Base-by-base conservation (phyloP, 352 stramenopile genomes). In the Phytophthora niederhauseri region DNA sequence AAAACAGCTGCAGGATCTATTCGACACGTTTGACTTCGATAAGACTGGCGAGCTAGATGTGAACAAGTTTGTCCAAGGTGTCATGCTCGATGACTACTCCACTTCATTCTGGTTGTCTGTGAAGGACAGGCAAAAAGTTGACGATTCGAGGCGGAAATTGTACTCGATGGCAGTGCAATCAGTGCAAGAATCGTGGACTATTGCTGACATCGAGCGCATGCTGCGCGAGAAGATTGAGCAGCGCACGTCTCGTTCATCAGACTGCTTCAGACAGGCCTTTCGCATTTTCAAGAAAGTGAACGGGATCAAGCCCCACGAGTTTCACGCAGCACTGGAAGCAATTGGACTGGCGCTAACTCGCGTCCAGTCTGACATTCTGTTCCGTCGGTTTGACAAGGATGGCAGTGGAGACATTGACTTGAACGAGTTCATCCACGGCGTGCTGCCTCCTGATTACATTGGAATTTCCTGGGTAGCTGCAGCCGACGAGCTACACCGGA, bases 201-300 rank as follows among this genome's bases (percentile, higher is more conserved):
- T 93, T 51, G 67, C 73, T 19, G 85, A 94, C 19, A 91, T 94
- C 45, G 87, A 94, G 56, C 78, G 84, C 11, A 94, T 92, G 84
- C 66, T 94, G 20, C 85, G 87, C 3, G 80, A 89, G 36, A 94
- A 94, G 71, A 94, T 94, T 41, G 87, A 94, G 70, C 85, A 94
- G 61, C 83, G 80, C 31, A 94, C 87, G 24, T 93, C 85, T 15
- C 63, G 74, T 30, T 94, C 87, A 0, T 92, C 85, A 0, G 87
- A 94, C 56, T 93, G 87, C 57, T 94, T 94, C 57, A 74, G 87
- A 12, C 87, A 94, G 55, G 85, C 87, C 2, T 93, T 92, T 59
- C 77, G 76, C 34, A 92, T 94, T 58, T 94, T 94, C 63, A 93
- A 93, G 46, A 94, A 94, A 52, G 83, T 90, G 6, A 92, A 90